Evolutionary conservation across 2,329 filamentous ascomycete genomes (phyloP), one percentile per base, ranked within the genome.

Genomic region (Mycogone perniciosa): DNA sequence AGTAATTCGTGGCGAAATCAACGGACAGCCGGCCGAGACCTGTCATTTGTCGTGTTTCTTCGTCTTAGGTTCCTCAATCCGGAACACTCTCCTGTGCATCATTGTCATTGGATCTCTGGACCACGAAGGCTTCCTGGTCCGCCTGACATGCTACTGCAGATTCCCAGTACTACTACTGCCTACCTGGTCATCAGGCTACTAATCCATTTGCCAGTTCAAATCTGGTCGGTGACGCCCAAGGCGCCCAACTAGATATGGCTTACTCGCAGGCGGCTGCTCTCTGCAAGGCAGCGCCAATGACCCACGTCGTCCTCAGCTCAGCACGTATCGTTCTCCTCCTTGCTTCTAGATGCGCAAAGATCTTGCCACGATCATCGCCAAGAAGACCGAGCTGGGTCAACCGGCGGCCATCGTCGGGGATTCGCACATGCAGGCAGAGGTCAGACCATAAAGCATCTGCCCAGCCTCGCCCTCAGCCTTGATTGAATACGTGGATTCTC

Each of bases 181-280:
- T 8, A 37, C 7, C 7, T 8, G 20, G 20, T 20, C 20, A 20
- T 20, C 20, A 42, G 13, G 40, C 40, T 29, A 29, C 40, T 27
- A 42, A 26, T 42, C 40, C 20, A 31, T 44, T 44, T 44, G 41
- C 30, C 29, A 13, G 41, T 26, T 33, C 41, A 8, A 20, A 46
- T 46, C 44, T 37, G 20, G 44, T 31, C 44, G 44, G 44, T 46
- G 44, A 46, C 33, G 44, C 31, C 44, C 33, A 37, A 46, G 20
- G 3, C 20, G 20, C 20, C 20, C 20, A 20, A 20, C 20, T 20
- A 20, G 20, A 20, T 20, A 20, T 20, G 20, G 20, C 26, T 41
- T 26, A 10, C 9, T 29, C 39, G 7, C 40, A 11, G 6, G 7
- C 7, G 9, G 7, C 6, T 27, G 26, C 40, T 30, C 40, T 6